A percentile compares a stretch with the other conserved stretches of the same genome.
Conservation (phyloP, 257 asterid genomes). For the Asclepias syriaca region DNA sequence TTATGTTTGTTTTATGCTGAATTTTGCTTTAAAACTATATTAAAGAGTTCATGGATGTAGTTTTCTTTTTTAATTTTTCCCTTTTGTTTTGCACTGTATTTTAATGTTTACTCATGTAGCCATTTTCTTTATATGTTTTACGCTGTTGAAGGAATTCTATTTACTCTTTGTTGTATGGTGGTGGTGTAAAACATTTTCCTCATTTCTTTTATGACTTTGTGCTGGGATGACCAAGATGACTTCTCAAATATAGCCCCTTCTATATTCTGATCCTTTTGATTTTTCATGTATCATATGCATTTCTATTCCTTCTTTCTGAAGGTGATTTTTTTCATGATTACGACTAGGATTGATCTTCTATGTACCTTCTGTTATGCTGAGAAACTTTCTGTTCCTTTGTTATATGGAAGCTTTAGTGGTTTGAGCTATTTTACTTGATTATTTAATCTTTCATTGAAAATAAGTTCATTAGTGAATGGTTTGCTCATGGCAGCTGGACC, state of each 20-base stretch:
- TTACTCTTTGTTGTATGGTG: too few relatives aligned
- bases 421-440: not conserved
- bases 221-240: too few relatives aligned
- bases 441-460: not conserved
- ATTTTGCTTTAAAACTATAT: not conserved
- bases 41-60: not conserved
- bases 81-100: not conserved
- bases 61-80: not conserved
- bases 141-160: too few relatives aligned
- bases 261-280: too few relatives aligned
- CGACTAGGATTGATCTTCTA: too few relatives aligned
- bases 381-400: not conserved
- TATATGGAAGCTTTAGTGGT: not conserved
- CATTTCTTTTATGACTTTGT: too few relatives aligned
- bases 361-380: not conserved
- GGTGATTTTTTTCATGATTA: too few relatives aligned
- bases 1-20: not conserved
- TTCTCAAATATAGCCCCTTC: too few relatives aligned
- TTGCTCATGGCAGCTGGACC: constrained; percentile 42
- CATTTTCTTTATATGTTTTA: not conserved
- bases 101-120: not conserved
- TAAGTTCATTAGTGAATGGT: not conserved
- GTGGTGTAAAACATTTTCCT: not conserved
- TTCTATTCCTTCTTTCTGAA: too few relatives aligned
- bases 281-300: too few relatives aligned